A percentile compares a stretch with the other conserved stretches of the same genome.
Evolutionary conservation across 2,329 filamentous ascomycete genomes (phyloP).

Genomic region (Aspergillus hortae): DNA sequence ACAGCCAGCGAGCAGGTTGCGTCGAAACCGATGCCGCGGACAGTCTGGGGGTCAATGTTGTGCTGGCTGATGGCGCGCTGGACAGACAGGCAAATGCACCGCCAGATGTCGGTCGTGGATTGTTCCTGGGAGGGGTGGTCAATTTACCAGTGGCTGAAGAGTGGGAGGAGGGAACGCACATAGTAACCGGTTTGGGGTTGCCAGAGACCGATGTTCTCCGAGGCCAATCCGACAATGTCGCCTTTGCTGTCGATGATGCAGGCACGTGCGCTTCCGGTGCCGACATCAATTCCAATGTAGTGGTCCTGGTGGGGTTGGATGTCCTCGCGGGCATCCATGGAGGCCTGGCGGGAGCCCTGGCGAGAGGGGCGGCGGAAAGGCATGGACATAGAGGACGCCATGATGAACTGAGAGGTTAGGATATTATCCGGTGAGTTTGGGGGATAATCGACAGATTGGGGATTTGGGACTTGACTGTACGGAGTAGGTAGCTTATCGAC

Average conservation of each 20-base stretch:
- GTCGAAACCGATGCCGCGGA: slow-evolving; percentile 93
- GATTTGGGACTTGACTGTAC: too few species aligned
- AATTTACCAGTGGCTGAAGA: not conserved
- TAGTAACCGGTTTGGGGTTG: slow-evolving; percentile 73
- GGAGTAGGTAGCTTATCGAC: too few species aligned
- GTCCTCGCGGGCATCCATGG: slow-evolving; percentile 52
- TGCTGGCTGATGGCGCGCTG: slow-evolving; percentile 78
- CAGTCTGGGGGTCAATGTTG: slow-evolving; percentile 67
- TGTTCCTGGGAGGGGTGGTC: slow-evolving; percentile 63
- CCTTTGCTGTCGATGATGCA: slow-evolving; percentile 92
- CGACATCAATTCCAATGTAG: slow-evolving; percentile 88
- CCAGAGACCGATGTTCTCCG: slow-evolving; percentile 76
- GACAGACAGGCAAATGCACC: slow-evolving; percentile 85
- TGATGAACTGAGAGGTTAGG: slow-evolving; percentile 10
- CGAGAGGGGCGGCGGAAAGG: slow-evolving; percentile 31
- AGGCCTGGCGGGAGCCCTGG: slow-evolving; percentile 35
- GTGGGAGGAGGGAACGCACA: slow-evolving; percentile 45
- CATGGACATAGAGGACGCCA: slow-evolving; percentile 24
- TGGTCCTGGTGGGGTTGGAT: slow-evolving; percentile 56
- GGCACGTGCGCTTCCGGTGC: slow-evolving; percentile 89
- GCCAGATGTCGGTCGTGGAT: slow-evolving; percentile 97
- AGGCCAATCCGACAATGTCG: slow-evolving; percentile 72
- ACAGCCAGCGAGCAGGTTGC: slow-evolving; percentile 97
- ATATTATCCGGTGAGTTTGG: not conserved
- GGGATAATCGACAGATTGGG: not conserved